phyloP scores from a whole-genome alignment of 495 filamentous ascomycete species.

The Aspergillus indologenus region DNA sequence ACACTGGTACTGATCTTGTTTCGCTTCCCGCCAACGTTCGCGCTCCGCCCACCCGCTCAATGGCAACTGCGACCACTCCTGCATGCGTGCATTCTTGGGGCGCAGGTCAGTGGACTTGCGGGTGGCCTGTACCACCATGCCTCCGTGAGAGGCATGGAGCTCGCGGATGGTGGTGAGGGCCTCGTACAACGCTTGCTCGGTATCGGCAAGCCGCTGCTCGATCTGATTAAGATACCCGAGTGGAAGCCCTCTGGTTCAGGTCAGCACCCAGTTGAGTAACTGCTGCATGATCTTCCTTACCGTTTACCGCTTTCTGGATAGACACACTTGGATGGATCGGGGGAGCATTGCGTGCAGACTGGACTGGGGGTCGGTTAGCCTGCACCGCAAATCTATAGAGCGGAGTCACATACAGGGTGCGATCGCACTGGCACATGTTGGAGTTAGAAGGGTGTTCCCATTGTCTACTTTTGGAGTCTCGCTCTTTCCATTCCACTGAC shows the following conservation, averaged over 20 bases:
- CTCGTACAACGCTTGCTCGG: slow-evolving; percentile 22
- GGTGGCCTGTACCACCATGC: background rate
- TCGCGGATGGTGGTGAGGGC: slow-evolving; percentile 16
- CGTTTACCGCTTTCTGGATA: slow-evolving; percentile 28
- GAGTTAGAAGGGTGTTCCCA: background rate
- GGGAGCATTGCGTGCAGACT: slow-evolving; percentile 20
- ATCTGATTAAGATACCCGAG: slow-evolving; percentile 25
- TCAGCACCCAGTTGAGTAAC: background rate
- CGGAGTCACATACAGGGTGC: slow-evolving; percentile 16
- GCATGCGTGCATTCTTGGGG: slow-evolving; percentile 10
- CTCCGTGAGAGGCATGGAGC: background rate
- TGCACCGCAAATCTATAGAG: background rate
- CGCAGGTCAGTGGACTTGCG: background rate
- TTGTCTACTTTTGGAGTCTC: background rate
- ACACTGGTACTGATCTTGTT: slow-evolving; percentile 6
- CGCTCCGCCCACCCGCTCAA: slow-evolving; percentile 11
- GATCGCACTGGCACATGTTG: slow-evolving; percentile 20
- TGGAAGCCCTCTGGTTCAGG: slow-evolving; percentile 18
- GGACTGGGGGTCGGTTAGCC: slow-evolving; percentile 16
- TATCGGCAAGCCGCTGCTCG: slow-evolving; percentile 22
- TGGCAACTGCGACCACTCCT: slow-evolving; percentile 20
- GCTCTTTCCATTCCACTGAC: slow-evolving; percentile 1
- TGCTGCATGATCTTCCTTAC: slow-evolving; percentile 5
- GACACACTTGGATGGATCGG: slow-evolving; percentile 17
- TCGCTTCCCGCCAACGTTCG: slow-evolving; percentile 20